Evolutionary conservation across 805 yeast genomes (phyloP), one percentile per base, ranked within the genome.

Genomic region (Ogataea naganishii): DNA sequence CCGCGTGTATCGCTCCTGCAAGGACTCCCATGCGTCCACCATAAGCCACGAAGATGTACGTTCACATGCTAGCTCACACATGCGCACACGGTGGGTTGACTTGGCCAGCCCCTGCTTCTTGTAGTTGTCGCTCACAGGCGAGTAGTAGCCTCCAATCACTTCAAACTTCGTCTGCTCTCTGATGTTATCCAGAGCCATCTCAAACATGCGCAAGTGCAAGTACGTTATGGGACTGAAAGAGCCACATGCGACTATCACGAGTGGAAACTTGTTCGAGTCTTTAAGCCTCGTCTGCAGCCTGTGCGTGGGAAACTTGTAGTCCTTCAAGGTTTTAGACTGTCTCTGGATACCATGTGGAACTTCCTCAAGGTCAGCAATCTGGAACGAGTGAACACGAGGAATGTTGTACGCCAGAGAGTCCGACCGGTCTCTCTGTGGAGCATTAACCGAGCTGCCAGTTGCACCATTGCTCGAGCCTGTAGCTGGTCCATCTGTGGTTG

Each of bases 1-100:
- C 42, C 98, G 70, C 17, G 95, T 85, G 54, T 92, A 92, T 26
- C 75, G 69, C 1, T 83, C 82, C 56, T 92, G 98, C 36, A 92
- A 64, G 3, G 94, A 80, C 60, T 92, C 98, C 98, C 98, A 92
- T 1, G 97, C 96, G 54, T 92, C 98, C 18, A 92, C 98, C 98
- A 92, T 92, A 23, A 92, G 66, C 98, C 98, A 92, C 17, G 89
- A 77, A 4, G 92, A 77, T 0, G 98, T 92, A 47, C 98, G 69
- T 51, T 92, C 98, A 56, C 98, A 88, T 0, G 96, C 97, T 49
- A 92, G 66, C 53, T 92, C 98, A 58, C 98, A 86, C 98, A 92
- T 92, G 31, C 97, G 68, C 8, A 92, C 98, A 34, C 98, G 72
- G 54, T 92, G 96, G 38, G 66, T 68, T 0, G 96, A 67, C 0